These are phyloP conservation scores for Amanita exitialis DNA, from an alignment of 768 basidiomycete genomes.

Conservation along the genomic window DNA sequence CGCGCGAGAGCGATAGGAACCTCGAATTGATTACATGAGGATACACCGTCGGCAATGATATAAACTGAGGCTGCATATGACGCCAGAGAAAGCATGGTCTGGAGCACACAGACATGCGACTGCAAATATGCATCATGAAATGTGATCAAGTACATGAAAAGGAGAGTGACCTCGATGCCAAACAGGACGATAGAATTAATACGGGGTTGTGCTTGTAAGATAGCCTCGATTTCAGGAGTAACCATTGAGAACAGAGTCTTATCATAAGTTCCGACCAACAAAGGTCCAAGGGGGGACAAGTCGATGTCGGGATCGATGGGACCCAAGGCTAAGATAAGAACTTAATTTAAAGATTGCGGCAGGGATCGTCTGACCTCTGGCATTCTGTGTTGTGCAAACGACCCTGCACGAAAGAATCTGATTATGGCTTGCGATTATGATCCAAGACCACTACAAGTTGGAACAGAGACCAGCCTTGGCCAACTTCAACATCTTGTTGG, in stretches of 20 bases:
- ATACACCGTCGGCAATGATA: conserved; percentile 78
- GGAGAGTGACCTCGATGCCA: conserved; percentile 67
- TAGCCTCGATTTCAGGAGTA: conserved; percentile 48
- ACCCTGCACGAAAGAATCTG: conserved; percentile 62
- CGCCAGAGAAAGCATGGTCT: conserved; percentile 68
- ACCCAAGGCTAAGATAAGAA: conserved; percentile 45
- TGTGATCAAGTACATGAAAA: not conserved
- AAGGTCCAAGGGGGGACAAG: conserved; percentile 37
- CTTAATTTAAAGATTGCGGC: not conserved
- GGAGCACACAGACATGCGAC: conserved; percentile 87
- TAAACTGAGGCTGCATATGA: conserved; percentile 35
- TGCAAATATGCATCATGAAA: conserved; percentile 18
- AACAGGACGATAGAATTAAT: conserved; percentile 63
- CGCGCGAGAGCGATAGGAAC: conserved; percentile 63
- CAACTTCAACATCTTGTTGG: conserved; percentile 67
- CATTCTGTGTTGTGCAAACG: conserved; percentile 78
- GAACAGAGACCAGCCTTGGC: conserved; percentile 41
- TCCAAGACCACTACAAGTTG: not conserved
- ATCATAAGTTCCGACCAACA: conserved; percentile 53
- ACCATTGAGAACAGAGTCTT: conserved; percentile 87
- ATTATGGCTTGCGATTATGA: not conserved
- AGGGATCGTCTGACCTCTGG: conserved; percentile 34
- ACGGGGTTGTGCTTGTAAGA: conserved; percentile 36
- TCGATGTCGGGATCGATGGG: conserved; percentile 55
- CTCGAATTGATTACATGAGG: conserved; percentile 73